Base-by-base conservation (phyloP, 306 rosid species). In the Biancaea sappan region DNA sequence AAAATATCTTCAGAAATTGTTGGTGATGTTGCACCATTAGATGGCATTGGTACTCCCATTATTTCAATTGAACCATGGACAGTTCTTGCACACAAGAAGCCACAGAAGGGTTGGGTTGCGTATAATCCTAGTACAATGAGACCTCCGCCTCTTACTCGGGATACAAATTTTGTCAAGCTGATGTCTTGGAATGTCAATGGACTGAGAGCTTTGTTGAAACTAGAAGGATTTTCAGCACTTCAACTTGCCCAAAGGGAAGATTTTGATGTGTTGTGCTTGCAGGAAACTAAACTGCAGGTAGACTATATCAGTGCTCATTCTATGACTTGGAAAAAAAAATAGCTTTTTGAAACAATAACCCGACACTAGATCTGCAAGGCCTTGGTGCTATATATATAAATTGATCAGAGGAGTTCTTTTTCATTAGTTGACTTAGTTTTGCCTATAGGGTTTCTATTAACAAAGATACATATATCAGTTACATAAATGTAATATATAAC, bases 131-230 rank as follows among this genome's bases (percentile, higher is more conserved):
- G 83, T 84, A 84, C 91, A 72, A 89, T 94, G 98, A 86, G 94
- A 77, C 85, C 87, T 37, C 82, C 84, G 28, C 82, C 81, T 16
- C 90, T 88, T 73, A 25, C 85, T 31, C 79, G 52, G 71, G 96
- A 89, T 77, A 81, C 92, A 70, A 81, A 91, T 56, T 84, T 35
- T 79, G 59, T 89, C 81, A 94, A 91, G 85, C 80, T 94, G 78
- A 74, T 91, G 82, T 91, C 97, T 34, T 94, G 98, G 98, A 94
- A 94, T 81, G 97, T 91, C 71, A 94, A 94, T 81, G 98, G 98
- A 75, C 85, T 91, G 83, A 88, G 93, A 84, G 94, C 98, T 24
- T 86, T 94, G 75, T 83, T 94, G 57, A 91, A 91, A 84, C 73
- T 80, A 62, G 87, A 83, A 77, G 95, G 93, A 75, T 91, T 88